Percentiles rank a stretch among this genome's conserved stretches.
These are phyloP conservation scores for Camptophora hylomeconis DNA, from an alignment of 2,329 filamentous ascomycete genomes.

Conservation along the genomic window DNA sequence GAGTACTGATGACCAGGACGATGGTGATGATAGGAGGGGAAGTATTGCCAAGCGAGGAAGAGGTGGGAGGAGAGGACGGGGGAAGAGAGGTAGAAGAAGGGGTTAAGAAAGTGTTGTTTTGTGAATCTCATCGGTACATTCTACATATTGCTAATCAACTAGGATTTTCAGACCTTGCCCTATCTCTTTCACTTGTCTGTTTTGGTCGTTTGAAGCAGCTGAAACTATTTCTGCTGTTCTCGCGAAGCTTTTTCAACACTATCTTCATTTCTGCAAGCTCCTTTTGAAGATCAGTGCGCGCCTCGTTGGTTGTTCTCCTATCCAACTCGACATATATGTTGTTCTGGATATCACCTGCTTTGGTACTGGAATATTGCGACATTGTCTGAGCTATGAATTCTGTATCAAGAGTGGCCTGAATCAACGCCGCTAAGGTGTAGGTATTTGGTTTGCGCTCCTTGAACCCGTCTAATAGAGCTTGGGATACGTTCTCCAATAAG, in stretches of 20 bases:
- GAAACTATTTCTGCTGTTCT: constrained; percentile 75
- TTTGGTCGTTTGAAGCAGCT: constrained; percentile 64
- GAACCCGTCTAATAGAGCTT: constrained; percentile 73
- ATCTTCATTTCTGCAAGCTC: constrained; percentile 83
- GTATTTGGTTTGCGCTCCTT: constrained; percentile 38
- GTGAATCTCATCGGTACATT: neutral
- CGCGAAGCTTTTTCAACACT: constrained; percentile 70
- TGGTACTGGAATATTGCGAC: constrained; percentile 74
- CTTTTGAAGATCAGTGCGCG: constrained; percentile 63
- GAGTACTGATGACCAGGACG: constrained; percentile 26
- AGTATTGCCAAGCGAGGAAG: constrained; percentile 16
- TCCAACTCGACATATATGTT: constrained; percentile 90
- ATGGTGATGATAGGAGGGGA: constrained; percentile 16
- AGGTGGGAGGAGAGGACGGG: constrained; percentile 35
- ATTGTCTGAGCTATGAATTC: constrained; percentile 95
- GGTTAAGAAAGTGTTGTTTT: constrained; percentile 23
- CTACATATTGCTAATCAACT: constrained; percentile 1
- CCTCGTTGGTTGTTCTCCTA: constrained; percentile 74
- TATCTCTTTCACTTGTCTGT: constrained; percentile 17
- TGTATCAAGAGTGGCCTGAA: constrained; percentile 95
- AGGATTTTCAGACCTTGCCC: constrained; percentile 2
- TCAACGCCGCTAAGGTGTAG: constrained; percentile 69
- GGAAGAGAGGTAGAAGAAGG: constrained; percentile 34
- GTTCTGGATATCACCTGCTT: constrained; percentile 67
- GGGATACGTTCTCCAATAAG: constrained; percentile 68